These are phyloP conservation scores for Aspergillus hortae DNA, from an alignment of 2,329 filamentous ascomycete genomes.

Conservation along the genomic window DNA sequence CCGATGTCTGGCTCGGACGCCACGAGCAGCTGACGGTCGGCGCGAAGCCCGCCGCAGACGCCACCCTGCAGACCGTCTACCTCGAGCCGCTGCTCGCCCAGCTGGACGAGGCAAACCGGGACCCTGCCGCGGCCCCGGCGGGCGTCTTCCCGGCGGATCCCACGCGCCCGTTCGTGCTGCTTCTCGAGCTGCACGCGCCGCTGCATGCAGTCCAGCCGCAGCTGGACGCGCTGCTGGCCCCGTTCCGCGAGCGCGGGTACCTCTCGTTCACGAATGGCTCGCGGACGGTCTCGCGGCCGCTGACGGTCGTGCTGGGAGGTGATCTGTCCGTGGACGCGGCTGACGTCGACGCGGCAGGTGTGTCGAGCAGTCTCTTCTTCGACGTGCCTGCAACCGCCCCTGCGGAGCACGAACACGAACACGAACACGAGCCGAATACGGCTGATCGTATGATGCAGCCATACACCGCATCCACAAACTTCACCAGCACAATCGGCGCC, in stretches of 20 bases:
- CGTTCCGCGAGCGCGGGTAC: conserved; percentile 18
- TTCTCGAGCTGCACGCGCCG: conserved; percentile 21
- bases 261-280: conserved; percentile 19
- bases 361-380: conserved; percentile 8
- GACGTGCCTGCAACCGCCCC: neutral
- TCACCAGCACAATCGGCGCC: conserved; percentile 10
- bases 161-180: conserved; percentile 18
- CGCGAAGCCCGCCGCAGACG: neutral
- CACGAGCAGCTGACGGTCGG: conserved; percentile 21
- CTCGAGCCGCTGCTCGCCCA: conserved; percentile 19
- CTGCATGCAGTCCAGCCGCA: conserved; percentile 13
- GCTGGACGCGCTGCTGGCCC: conserved; percentile 17
- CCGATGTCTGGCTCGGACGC: conserved; percentile 23
- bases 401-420: no score
- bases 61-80: conserved; percentile 19
- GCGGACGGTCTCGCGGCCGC: conserved; percentile 15
- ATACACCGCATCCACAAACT: conserved; percentile 13
- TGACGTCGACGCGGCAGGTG: no score
- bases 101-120: conserved; percentile 8
- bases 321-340: no score
- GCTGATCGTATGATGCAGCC: no score
- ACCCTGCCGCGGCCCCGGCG: neutral
- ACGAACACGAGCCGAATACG: no score
- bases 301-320: conserved; percentile 24
- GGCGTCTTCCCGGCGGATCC: conserved; percentile 12